Conservation (phyloP, 148 eudicot genomes). For the Heliamphora exappendiculata region DNA sequence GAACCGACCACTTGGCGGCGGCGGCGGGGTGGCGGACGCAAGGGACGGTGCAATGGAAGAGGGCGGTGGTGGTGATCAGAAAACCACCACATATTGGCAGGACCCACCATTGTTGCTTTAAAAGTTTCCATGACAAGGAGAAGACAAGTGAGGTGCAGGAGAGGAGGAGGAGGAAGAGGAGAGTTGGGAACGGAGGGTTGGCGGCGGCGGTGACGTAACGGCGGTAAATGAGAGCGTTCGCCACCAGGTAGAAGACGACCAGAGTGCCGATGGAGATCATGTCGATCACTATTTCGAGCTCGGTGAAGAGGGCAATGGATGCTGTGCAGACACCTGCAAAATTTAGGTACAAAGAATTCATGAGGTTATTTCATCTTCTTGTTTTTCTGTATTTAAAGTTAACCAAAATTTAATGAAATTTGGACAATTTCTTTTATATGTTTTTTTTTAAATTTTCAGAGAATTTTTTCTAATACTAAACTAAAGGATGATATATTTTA, state of each 20-base stretch:
- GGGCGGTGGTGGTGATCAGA: constrained; percentile 29
- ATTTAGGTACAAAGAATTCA: background rate
- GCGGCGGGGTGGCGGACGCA: background rate
- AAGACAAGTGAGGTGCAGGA: constrained; percentile 43
- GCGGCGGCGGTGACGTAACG: constrained; percentile 43
- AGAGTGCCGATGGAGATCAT: constrained; percentile 82
- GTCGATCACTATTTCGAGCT: constrained; percentile 58
- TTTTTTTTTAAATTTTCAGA: no score
- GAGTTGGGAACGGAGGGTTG: constrained; percentile 32
- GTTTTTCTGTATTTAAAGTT: background rate
- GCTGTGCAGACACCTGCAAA: constrained; percentile 58
- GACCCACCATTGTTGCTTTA: constrained; percentile 30
- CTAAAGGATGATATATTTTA: no score
- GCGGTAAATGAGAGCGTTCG: constrained; percentile 67
- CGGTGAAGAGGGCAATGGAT: constrained; percentile 75
- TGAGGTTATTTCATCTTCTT: background rate
- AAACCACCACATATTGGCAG: constrained; percentile 26
- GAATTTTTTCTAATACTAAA: no score
- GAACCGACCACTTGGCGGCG: constrained; percentile 42
- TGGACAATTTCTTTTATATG: no score
- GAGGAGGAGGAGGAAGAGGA: constrained; percentile 50
- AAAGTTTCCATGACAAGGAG: constrained; percentile 56
- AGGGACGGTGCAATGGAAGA: constrained; percentile 39
- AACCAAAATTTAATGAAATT: no score
- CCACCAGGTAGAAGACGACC: constrained; percentile 74